Evolutionary conservation across 768 basidiomycete genomes (phyloP).

Genomic region (Tricholoma matsutake): DNA sequence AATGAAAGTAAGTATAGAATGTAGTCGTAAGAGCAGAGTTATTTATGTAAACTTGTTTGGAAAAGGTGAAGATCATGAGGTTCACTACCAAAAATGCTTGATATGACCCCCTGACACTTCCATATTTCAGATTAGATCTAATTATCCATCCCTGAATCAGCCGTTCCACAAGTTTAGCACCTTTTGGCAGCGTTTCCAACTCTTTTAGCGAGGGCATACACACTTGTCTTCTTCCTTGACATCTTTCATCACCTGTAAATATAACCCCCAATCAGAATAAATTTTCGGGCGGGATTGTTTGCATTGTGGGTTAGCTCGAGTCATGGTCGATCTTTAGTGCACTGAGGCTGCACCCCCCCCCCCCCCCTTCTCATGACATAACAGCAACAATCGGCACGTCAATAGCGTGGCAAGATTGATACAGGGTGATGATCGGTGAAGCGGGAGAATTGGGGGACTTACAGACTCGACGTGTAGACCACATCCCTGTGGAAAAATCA

Average conservation of each 20-base stretch:
- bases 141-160: constrained; percentile 11
- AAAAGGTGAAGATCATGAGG: constrained; percentile 31
- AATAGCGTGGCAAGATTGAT: constrained; percentile 6
- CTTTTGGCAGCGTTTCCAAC: neutral
- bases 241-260: constrained; percentile 42
- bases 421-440: constrained; percentile 4
- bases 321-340: neutral
- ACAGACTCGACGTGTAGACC: constrained; percentile 64
- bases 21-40: neutral
- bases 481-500: constrained; percentile 52
- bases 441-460: constrained; percentile 26
- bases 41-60: constrained; percentile 6
- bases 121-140: constrained; percentile 10
- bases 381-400: constrained; percentile 1
- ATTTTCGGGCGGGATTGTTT: neutral
- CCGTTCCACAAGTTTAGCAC: too few species aligned
- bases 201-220: constrained; percentile 28
- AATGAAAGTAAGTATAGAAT: constrained; percentile 16
- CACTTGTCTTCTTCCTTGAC: constrained; percentile 49
- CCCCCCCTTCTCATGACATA: constrained; percentile 7
- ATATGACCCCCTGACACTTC: constrained; percentile 25
- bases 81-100: constrained; percentile 24
- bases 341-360: neutral
- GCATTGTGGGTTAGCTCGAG: neutral
- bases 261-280: constrained; percentile 7